Evolutionary conservation across 164 flowering plant genomes (phyloP).

Genomic region (grape (Vitis vinifera)): DNA sequence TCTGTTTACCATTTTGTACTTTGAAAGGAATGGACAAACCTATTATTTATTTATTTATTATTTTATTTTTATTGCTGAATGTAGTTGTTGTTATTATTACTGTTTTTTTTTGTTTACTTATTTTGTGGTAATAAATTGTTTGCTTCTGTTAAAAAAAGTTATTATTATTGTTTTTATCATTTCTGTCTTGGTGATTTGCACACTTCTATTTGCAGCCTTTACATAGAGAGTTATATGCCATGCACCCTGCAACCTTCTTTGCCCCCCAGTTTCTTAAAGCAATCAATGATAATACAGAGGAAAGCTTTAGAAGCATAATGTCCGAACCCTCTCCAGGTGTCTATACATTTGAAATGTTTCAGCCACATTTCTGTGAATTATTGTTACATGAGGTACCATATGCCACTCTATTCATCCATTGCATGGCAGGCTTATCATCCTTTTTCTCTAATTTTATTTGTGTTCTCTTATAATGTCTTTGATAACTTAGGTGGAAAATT

Average conservation of each 20-base stretch:
- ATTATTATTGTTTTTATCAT: background rate
- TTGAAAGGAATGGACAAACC: too few species aligned
- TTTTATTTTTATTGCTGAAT: background rate
- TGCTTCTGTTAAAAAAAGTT: background rate
- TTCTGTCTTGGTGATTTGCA: too few species aligned
- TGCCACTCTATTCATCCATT: background rate
- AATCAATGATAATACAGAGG: constrained; percentile 62
- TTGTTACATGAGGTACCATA: constrained; percentile 61
- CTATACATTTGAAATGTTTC: constrained; percentile 79
- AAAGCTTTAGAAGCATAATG: constrained; percentile 71
- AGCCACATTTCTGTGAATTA: constrained; percentile 69
- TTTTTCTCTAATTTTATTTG: constrained; percentile 16
- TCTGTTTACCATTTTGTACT: too few species aligned
- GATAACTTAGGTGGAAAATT: constrained; percentile 73
- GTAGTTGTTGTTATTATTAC: background rate
- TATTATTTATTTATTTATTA: too few species aligned
- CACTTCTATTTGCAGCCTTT: constrained; percentile 56
- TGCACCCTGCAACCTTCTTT: constrained; percentile 68
- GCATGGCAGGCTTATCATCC: background rate
- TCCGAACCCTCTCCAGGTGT: constrained; percentile 81
- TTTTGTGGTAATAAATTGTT: background rate
- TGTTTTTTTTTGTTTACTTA: background rate
- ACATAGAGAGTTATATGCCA: constrained; percentile 59
- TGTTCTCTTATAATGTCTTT: constrained; percentile 29
- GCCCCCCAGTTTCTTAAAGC: constrained; percentile 84